Base-by-base conservation (phyloP, 352 stramenopile species). In the Pilasporangium apinafurcum region DNA sequence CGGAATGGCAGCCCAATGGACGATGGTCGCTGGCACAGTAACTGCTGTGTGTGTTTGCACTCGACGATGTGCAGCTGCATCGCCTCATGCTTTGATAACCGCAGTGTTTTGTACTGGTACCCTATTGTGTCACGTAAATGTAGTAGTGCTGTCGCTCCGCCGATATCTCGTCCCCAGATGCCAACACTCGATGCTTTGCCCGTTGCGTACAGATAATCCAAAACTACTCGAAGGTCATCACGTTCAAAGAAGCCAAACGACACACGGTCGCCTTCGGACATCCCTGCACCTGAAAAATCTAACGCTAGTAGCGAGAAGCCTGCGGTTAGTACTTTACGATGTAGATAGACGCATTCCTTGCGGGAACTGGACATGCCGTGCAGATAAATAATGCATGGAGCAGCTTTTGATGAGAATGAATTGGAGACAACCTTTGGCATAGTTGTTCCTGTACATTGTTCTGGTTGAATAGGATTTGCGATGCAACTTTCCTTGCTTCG, bases 351-450 rank as follows among this genome's bases (percentile, higher is more conserved):
- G 26, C 73, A 83, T 55, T 91, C 78, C 45, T 85, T 81, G 1
- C 78, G 58, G 1, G 78, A 91, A 16, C 72, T 86, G 20, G 78
- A 91, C 63, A 91, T 75, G 17, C 78, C 78, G 43, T 91, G 78
- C 27, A 91, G 55, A 45, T 88, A 91, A 13, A 91, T 37, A 22
- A 91, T 70, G 30, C 78, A 91, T 20, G 78, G 75, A 14, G 55
- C 38, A 5, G 59, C 46, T 5, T 25, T 18, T 5, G 35, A n/a
- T n/a, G n/a, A n/a, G n/a, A n/a, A n/a, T n/a, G n/a, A n/a, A n/a
- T n/a, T n/a, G n/a, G n/a, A n/a, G n/a, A n/a, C n/a, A n/a, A n/a
- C n/a, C n/a, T n/a, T n/a, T n/a, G n/a, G n/a, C n/a, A n/a, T n/a
- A n/a, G n/a, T n/a, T n/a, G n/a, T n/a, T n/a, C n/a, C n/a, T n/a